Evolutionary conservation across 257 asterid genomes (phyloP).

Genomic region (Marsdenia floribunda): DNA sequence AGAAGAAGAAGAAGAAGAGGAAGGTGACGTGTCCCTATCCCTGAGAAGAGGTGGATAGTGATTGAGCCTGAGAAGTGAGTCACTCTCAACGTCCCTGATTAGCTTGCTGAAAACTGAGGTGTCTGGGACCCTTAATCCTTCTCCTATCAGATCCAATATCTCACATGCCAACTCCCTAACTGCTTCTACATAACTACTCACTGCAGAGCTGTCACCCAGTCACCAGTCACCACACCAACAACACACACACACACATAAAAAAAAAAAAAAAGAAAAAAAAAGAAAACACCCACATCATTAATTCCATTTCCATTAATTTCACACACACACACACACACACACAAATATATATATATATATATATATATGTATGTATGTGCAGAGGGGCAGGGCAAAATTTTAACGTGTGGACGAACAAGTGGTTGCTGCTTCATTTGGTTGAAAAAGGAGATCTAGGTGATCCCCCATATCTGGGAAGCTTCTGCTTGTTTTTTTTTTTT

Average conservation of each 20-base stretch:
- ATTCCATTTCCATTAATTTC: no score
- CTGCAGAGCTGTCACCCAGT: slow-evolving; percentile 40
- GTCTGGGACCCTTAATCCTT: slow-evolving; percentile 40
- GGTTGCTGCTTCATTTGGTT: slow-evolving; percentile 17
- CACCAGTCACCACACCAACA: slow-evolving; percentile 8
- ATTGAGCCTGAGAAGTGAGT: slow-evolving; percentile 65
- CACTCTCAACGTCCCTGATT: slow-evolving; percentile 36
- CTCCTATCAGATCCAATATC: slow-evolving; percentile 52
- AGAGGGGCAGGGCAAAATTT: no score
- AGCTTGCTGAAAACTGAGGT: slow-evolving; percentile 36
- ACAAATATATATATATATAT: no score
- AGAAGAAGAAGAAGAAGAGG: slow-evolving; percentile 7
- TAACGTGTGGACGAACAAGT: no score
- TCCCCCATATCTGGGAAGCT: slow-evolving; percentile 35
- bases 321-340: no score
- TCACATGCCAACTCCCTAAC: slow-evolving; percentile 57
- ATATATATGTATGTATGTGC: no score
- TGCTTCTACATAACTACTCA: slow-evolving; percentile 47
- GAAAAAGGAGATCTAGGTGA: slow-evolving; percentile 1
- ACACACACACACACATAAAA: background rate
- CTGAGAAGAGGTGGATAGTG: slow-evolving; percentile 45
- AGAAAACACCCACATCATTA: no score
- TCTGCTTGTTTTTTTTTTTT: background rate
- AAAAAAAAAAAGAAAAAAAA: no score
- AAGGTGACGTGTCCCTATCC: slow-evolving; percentile 19